A percentile compares a stretch with the other conserved stretches of the same genome.
Evolutionary conservation across 2,329 filamentous ascomycete genomes (phyloP).

Genomic region (Coniochaeta prunicola): DNA sequence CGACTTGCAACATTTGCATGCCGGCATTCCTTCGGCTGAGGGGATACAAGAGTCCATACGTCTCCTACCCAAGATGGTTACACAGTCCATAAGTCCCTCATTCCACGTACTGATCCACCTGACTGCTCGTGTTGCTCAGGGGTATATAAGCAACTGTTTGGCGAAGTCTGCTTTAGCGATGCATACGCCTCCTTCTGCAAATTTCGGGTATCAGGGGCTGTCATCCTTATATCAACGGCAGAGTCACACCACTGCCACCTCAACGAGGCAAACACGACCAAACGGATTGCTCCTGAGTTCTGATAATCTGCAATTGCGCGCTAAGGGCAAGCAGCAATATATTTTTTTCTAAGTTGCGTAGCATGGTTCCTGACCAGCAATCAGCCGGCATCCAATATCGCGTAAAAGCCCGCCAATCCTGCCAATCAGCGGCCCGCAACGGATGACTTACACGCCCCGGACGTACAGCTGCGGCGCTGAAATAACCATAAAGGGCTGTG

Average conservation of each 20-base stretch:
- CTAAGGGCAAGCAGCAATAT: neutral
- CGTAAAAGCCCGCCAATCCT: too few relatives aligned
- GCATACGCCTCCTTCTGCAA: neutral
- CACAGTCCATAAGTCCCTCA: too few relatives aligned
- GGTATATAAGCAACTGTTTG: too few relatives aligned
- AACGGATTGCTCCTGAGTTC: neutral
- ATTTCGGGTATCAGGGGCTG: neutral
- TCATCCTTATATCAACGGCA: neutral
- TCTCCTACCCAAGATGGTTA: too few relatives aligned
- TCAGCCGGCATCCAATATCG: neutral
- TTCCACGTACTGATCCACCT: too few relatives aligned
- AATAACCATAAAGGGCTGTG: neutral
- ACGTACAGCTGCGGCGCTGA: neutral
- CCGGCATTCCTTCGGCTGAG: neutral
- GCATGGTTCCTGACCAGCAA: neutral
- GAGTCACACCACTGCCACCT: neutral
- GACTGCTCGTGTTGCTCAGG: too few relatives aligned
- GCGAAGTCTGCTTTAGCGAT: too few relatives aligned
- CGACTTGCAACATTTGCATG: too few relatives aligned
- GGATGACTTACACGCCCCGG: neutral
- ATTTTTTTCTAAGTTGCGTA: neutral
- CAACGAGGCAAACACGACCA: neutral
- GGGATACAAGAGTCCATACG: neutral
- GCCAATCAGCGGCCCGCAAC: neutral
- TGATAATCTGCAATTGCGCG: neutral